Percentiles rank a stretch among this genome's conserved stretches.
Conservation (phyloP, 495 filamentous ascomycete genomes). For the Trichoderma virens region DNA sequence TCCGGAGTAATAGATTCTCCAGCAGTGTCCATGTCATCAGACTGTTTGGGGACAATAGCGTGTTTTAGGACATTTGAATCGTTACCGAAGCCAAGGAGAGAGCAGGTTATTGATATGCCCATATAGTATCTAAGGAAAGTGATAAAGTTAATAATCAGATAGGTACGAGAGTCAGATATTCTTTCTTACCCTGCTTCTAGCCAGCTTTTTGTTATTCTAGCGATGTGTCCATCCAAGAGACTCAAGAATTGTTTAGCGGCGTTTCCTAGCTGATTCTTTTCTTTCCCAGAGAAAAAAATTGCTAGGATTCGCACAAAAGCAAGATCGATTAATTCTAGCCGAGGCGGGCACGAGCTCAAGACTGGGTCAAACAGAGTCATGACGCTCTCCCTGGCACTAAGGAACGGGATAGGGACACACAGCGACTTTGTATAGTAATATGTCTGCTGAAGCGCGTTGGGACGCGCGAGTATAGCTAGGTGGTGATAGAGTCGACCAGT, state of each 20-base stretch:
- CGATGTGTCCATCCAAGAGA: constrained; percentile 52
- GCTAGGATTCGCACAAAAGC: constrained; percentile 59
- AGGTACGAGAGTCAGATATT: constrained; percentile 30
- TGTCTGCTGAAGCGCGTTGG: constrained; percentile 64
- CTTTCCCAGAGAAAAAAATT: constrained; percentile 53
- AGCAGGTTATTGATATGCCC: constrained; percentile 38
- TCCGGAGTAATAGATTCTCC: neutral
- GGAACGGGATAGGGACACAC: constrained; percentile 48
- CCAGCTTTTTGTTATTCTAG: constrained; percentile 48
- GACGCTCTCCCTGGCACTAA: constrained; percentile 59
- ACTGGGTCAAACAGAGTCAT: constrained; percentile 63
- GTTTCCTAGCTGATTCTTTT: constrained; percentile 37
- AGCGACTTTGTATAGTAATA: constrained; percentile 57
- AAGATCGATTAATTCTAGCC: constrained; percentile 25
- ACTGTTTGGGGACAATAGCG: constrained; percentile 20
- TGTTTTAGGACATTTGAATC: constrained; percentile 29
- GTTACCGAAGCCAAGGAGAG: constrained; percentile 31
- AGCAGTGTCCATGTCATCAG: constrained; percentile 16
- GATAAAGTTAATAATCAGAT: constrained; percentile 30
- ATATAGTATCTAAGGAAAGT: constrained; percentile 44
- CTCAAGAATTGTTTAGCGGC: constrained; percentile 44
- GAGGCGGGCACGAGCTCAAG: constrained; percentile 27
- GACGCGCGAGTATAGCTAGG: constrained; percentile 70
- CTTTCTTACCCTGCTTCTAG: constrained; percentile 51
- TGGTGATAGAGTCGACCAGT: constrained; percentile 79